These are phyloP conservation scores for Gynochthodes officinalis DNA, from an alignment of 257 asterid genomes.

Conservation along the genomic window DNA sequence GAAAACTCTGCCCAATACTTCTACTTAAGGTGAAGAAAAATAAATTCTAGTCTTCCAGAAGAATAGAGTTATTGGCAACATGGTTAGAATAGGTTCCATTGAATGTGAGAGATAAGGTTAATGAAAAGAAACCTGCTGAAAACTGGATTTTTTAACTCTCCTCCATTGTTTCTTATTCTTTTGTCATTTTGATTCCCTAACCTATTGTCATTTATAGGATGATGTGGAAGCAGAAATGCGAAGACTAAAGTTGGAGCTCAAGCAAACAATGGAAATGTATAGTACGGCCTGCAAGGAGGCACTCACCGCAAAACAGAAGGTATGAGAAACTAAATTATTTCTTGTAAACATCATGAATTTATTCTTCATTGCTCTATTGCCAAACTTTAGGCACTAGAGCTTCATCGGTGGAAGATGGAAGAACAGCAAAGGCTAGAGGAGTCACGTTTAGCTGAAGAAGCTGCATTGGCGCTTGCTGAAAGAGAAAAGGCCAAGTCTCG, in stretches of 20 bases:
- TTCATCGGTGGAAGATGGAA: constrained; percentile 55
- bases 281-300: constrained; percentile 92
- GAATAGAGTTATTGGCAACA: too few relatives aligned
- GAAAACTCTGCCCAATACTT: too few relatives aligned
- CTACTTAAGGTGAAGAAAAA: too few relatives aligned
- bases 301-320: constrained; percentile 53
- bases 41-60: too few relatives aligned
- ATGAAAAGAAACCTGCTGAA: too few relatives aligned
- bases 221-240: constrained; percentile 94
- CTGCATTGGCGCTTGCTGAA: constrained; percentile 45
- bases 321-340: neutral
- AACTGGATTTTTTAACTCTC: too few relatives aligned
- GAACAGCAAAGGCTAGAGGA: constrained; percentile 54
- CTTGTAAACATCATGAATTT: neutral
- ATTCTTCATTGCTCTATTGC: constrained; percentile 6
- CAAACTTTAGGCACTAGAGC: constrained; percentile 42
- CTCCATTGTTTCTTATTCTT: neutral
- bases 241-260: constrained; percentile 83
- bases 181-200: neutral
- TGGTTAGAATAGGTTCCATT: too few relatives aligned
- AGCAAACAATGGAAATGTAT: constrained; percentile 95
- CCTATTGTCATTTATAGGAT: constrained; percentile 26
- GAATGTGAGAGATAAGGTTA: too few relatives aligned
- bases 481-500: constrained; percentile 48
- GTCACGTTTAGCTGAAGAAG: constrained; percentile 51